Percentiles rank a stretch among this genome's conserved stretches.
Conservation (phyloP, 2,329 filamentous ascomycete genomes). For the Ophioceras dolichostomum region DNA sequence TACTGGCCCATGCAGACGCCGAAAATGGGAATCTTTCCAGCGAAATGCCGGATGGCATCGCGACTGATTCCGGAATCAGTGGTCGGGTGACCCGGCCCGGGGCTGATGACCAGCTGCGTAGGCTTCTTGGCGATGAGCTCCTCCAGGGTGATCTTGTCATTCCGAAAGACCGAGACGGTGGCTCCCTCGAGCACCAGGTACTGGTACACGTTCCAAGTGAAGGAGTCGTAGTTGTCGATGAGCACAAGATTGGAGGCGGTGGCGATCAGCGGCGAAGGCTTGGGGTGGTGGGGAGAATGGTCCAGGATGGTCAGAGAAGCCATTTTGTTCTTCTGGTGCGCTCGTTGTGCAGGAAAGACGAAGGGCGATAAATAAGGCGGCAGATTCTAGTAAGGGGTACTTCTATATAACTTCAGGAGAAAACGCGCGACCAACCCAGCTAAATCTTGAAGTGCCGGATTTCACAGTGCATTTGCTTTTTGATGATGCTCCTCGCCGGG, state of each 20-base stretch:
- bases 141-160: constrained; percentile 80
- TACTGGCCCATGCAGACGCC: constrained; percentile 98
- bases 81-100: constrained; percentile 83
- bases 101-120: constrained; percentile 89
- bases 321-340: constrained; percentile 26
- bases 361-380: too few relatives aligned
- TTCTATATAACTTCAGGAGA: too few relatives aligned
- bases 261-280: constrained; percentile 57
- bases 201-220: constrained; percentile 99
- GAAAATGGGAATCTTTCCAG: constrained; percentile 86
- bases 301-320: constrained; percentile 46
- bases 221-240: constrained; percentile 99
- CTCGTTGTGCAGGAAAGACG: too few relatives aligned
- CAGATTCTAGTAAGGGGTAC: too few relatives aligned
- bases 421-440: too few relatives aligned
- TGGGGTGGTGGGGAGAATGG: constrained; percentile 77
- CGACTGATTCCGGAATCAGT: constrained; percentile 90
- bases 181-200: constrained; percentile 96
- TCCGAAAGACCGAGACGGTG: constrained; percentile 77
- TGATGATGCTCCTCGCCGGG: too few relatives aligned
- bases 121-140: constrained; percentile 74
- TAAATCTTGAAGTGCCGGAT: too few relatives aligned
- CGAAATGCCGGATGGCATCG: constrained; percentile 81
- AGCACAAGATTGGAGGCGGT: constrained; percentile 85
- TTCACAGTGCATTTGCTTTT: too few relatives aligned